Evolutionary conservation across 2,329 filamentous ascomycete genomes (phyloP), one percentile per base, ranked within the genome.

Genomic region (Triangularia verruculosa): DNA sequence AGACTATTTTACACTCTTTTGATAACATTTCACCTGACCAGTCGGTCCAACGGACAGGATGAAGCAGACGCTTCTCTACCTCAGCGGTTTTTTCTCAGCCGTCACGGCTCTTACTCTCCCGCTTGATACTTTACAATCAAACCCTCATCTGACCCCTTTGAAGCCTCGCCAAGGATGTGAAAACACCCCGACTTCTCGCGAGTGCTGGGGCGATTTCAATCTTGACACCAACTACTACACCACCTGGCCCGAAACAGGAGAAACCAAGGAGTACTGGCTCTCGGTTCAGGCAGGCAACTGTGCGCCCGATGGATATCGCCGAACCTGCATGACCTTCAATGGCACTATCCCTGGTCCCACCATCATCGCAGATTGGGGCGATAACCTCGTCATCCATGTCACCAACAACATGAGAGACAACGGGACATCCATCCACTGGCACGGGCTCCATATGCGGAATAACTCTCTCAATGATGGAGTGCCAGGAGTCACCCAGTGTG

Each of bases 351-450:
- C 74, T 0, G 74, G 74, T 7, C 74, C 74, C 0, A 68, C 69
- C 13, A 70, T 76, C 64, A 64, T 71, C 22, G 74, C 74, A 28
- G 71, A 75, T 65, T 76, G 74, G 74, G 77, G 77, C 28, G 77
- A 79, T 66, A 72, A 70, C 2, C 68, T 79, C 57, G 66, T 72
- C 11, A 66, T 76, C 12, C 72, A 73, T 30, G 70, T 76, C 15
- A 74, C 70, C 65, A 79, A 79, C 67, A 64, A 66, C 62, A 55
- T 72, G 59, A 39, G 66, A 62, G 64, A 66, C 27, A 77, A 79
- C 64, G 77, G 77, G 2, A 78, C 77, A 1, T 66, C 72, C 2
- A 66, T 79, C 39, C 77, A 79, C 66, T 79, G 75, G 73, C 78
- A 79, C 55, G 77, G 77, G 5, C 64, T 79, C 2, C 69, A 77